Conservation (phyloP, 176 grass and related monocot genomes). For the Musa troglodytarum region DNA sequence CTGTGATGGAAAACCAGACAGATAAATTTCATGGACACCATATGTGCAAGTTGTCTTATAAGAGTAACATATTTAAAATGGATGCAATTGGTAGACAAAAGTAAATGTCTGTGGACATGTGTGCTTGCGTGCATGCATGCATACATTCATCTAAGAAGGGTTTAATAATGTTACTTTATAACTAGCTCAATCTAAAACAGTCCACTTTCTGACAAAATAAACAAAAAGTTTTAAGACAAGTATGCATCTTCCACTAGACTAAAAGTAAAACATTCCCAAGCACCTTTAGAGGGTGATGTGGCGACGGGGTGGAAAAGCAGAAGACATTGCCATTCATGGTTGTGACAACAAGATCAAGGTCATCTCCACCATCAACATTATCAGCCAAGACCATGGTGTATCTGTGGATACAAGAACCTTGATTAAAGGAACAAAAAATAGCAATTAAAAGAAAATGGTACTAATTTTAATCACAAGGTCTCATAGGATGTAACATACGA, state of each 20-base stretch:
- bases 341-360: conserved; percentile 92
- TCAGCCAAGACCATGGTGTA: conserved; percentile 97
- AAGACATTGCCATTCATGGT: conserved; percentile 99
- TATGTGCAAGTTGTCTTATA: neutral
- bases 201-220: neutral
- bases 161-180: neutral
- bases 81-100: neutral
- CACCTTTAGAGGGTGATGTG: conserved; percentile 94
- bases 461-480: conserved; percentile 9
- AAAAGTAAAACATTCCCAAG: conserved; percentile 1
- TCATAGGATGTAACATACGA: conserved; percentile 44
- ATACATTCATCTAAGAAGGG: neutral
- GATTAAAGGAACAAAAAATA: neutral
- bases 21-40: neutral
- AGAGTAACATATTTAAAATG: neutral
- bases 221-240: neutral
- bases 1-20: conserved; percentile 29
- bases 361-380: conserved; percentile 94
- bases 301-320: conserved; percentile 91
- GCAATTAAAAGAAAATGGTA: neutral
- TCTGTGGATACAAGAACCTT: conserved; percentile 27
- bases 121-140: too few relatives aligned
- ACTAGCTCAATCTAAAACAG: neutral
- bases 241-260: neutral
- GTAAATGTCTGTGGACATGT: too few relatives aligned